Evolutionary conservation across 1,284 basidiomycete genomes (phyloP).

Genomic region (Boletus subluridellus): DNA sequence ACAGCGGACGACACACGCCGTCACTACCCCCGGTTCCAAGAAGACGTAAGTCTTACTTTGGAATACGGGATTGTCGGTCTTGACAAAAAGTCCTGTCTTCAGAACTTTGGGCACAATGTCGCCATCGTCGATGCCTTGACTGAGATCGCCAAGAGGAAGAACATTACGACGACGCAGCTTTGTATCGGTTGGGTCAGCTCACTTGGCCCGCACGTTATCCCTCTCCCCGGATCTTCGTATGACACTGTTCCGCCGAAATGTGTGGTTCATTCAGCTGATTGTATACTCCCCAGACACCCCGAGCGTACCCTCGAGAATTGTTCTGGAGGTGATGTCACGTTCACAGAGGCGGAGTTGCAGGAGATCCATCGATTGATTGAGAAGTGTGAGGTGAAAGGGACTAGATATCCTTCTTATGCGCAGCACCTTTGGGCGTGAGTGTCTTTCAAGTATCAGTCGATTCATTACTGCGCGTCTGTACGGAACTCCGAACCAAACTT

Average conservation of each 20-base stretch:
- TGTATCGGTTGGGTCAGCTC: constrained; percentile 54
- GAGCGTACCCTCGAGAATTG: constrained; percentile 28
- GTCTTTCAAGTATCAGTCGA: background rate
- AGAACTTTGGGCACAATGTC: constrained; percentile 51
- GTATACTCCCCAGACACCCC: constrained; percentile 6
- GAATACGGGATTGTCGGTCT: background rate
- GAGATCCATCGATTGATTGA: constrained; percentile 21
- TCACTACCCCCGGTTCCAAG: constrained; percentile 27
- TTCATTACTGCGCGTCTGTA: background rate
- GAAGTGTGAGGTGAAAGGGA: constrained; percentile 15
- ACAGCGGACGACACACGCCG: constrained; percentile 27
- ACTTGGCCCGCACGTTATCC: constrained; percentile 28
- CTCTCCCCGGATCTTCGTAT: constrained; percentile 32
- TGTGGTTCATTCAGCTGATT: background rate
- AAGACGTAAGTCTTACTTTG: constrained; percentile 22
- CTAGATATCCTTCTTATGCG: constrained; percentile 14
- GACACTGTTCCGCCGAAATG: background rate
- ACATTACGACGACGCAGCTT: constrained; percentile 54
- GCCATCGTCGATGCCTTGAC: constrained; percentile 48
- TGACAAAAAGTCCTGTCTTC: constrained; percentile 3
- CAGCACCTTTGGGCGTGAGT: constrained; percentile 22
- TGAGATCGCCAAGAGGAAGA: constrained; percentile 46
- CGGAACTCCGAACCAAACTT: background rate
- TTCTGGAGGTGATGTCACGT: constrained; percentile 18
- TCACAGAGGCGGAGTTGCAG: constrained; percentile 19